phyloP scores from a whole-genome alignment of 2,329 filamentous ascomycete species.

The Cordyceps cicadae region DNA sequence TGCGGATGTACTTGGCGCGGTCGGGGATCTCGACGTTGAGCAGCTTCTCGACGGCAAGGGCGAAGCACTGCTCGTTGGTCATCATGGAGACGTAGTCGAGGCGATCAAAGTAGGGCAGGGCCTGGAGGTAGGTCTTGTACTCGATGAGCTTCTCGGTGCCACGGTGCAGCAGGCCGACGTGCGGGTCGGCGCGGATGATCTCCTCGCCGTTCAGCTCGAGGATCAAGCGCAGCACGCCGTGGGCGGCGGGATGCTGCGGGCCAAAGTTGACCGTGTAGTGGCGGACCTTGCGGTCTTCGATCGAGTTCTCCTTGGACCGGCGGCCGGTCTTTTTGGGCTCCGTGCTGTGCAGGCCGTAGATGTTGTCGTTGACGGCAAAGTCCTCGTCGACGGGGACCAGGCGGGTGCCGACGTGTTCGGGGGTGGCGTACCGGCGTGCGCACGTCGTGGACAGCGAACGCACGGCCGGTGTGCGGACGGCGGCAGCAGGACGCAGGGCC shows the following conservation, averaged over 20 bases:
- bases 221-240: conserved; percentile 96
- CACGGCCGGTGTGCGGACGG: conserved; percentile 28
- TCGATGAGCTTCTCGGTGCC: conserved; percentile 99
- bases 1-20: conserved; percentile 93
- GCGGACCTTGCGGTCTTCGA: conserved; percentile 72
- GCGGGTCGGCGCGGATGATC: conserved; percentile 91
- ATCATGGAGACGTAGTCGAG: conserved; percentile 99
- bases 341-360: conserved; percentile 38
- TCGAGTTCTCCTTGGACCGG: conserved; percentile 39
- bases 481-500: conserved; percentile 40
- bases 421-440: conserved; percentile 54
- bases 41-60: conserved; percentile 93
- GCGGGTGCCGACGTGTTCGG: conserved; percentile 44
- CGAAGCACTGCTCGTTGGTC: conserved; percentile 99
- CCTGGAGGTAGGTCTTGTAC: conserved; percentile 99
- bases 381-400: conserved; percentile 57
- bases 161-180: conserved; percentile 91
- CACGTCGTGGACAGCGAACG: conserved; percentile 60
- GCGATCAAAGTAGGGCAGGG: conserved; percentile 95
- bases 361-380: conserved; percentile 47
- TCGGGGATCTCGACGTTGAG: conserved; percentile 94
- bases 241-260: conserved; percentile 94
- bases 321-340: conserved; percentile 33
- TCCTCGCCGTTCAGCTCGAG: conserved; percentile 96
- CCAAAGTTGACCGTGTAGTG: conserved; percentile 99